These are phyloP conservation scores for Acidiella bohemica DNA, from an alignment of 495 filamentous ascomycete species.

Conservation along the genomic window DNA sequence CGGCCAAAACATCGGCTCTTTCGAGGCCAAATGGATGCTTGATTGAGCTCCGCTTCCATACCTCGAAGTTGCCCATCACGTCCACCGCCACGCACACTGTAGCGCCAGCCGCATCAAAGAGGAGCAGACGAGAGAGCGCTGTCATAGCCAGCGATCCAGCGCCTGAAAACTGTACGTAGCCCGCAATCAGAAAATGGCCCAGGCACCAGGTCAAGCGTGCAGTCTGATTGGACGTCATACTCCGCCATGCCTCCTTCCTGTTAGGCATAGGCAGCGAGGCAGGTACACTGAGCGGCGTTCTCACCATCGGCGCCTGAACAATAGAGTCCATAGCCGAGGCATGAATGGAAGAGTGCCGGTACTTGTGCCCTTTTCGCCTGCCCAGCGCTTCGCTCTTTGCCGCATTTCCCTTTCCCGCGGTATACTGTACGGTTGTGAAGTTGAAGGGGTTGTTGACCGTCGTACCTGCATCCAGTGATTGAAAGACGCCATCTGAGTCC, in stretches of 20 bases:
- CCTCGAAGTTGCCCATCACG: slow-evolving; percentile 87
- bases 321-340: slow-evolving; percentile 62
- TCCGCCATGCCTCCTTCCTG: slow-evolving; percentile 64
- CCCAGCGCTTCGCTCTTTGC: slow-evolving; percentile 38
- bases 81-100: slow-evolving; percentile 89
- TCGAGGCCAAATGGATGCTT: slow-evolving; percentile 89
- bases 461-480: slow-evolving; percentile 22
- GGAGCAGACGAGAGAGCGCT: slow-evolving; percentile 78
- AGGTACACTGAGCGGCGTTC: slow-evolving; percentile 79
- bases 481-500: slow-evolving; percentile 20
- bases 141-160: slow-evolving; percentile 85
- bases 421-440: slow-evolving; percentile 56
- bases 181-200: slow-evolving; percentile 70
- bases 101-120: slow-evolving; percentile 88
- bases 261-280: slow-evolving; percentile 91
- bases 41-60: slow-evolving; percentile 87
- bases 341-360: slow-evolving; percentile 83
- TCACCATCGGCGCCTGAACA: slow-evolving; percentile 83
- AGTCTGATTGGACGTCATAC: slow-evolving; percentile 78
- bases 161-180: slow-evolving; percentile 69
- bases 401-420: slow-evolving; percentile 42
- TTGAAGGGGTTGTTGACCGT: slow-evolving; percentile 65
- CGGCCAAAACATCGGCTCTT: slow-evolving; percentile 81
- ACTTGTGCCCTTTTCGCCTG: slow-evolving; percentile 88
- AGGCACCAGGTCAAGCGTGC: slow-evolving; percentile 76